Base-by-base conservation (phyloP, 441 rosid genomes). In the Aquilaria agallochum region DNA sequence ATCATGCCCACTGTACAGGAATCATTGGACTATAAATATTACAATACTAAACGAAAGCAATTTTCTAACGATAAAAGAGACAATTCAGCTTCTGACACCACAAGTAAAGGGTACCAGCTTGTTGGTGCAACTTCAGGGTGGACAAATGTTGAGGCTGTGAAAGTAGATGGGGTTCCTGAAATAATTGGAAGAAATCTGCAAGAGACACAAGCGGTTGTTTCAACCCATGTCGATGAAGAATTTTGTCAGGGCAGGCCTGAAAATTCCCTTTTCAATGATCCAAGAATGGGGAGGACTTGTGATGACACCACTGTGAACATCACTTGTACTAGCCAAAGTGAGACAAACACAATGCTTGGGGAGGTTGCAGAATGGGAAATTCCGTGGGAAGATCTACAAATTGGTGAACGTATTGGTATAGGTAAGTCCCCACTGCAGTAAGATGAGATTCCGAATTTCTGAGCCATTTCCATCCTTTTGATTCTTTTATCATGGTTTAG, bases 371-470 rank as follows among this genome's bases (percentile, higher is more conserved):
- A 85, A 71, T 88, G 96, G 94, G 97, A 90, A 86, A 88, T 94
- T 70, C 82, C 77, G 51, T 94, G 98, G 98, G 95, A 87, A 76
- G 96, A 90, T 85, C 95, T 90, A 71, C 89, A 85, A 76, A 84
- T 94, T 75, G 98, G 96, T 61, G 97, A 90, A 75, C 96, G 98
- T 12, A 90, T 94, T 71, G 98, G 98, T 68, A 94, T 94, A 55
- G 98, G 97, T 94, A 87, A 84, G 82, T 58, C 50, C 64, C 70
- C 55, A 53, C 48, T 32, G 20, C 30, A 8, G 11, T 60, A 50
- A 48, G 40, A 34, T 4, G 8, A 50, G 34, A 52, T 31, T 53
- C 34, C 55, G 50, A 54, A 36, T 11, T 33, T 49, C 9, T 30
- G 30, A 57, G 42, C 44, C 30, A 49, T 11, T 20, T 60, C 30